Evolutionary conservation across 129 eudicot genomes (phyloP).

Genomic region (Artemisia tridentata): DNA sequence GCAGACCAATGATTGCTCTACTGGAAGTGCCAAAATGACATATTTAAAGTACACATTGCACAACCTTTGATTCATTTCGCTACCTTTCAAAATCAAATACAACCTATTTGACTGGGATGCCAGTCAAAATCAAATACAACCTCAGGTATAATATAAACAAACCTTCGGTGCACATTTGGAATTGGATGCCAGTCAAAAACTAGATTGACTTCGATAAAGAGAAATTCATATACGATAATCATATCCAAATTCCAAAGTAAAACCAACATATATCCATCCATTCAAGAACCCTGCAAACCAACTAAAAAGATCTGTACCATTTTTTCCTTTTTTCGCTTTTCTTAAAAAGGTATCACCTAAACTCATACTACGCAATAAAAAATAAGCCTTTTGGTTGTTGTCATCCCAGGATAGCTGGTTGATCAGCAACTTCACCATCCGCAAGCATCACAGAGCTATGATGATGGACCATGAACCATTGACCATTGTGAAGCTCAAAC

Average conservation of each 20-base stretch:
- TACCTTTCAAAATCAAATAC: no score
- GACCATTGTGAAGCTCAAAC: constrained; percentile 71
- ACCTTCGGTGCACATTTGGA: not conserved
- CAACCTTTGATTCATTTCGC: no score
- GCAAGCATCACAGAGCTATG: constrained; percentile 64
- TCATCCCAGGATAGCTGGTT: constrained; percentile 48
- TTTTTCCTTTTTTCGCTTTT: constrained; percentile 28
- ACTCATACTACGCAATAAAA: constrained; percentile 12
- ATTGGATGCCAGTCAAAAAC: not conserved
- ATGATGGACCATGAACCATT: constrained; percentile 98
- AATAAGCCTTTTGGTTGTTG: not conserved
- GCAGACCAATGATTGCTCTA: not conserved
- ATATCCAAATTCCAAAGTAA: constrained; percentile 28
- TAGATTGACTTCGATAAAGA: not conserved
- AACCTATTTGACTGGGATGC: no score
- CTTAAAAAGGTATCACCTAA: constrained; percentile 25
- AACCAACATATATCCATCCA: constrained; percentile 21
- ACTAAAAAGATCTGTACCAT: constrained; percentile 41
- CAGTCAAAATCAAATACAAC: no score
- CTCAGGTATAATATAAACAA: not conserved
- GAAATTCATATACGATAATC: constrained; percentile 24
- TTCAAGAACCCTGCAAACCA: constrained; percentile 32
- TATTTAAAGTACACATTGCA: no score
- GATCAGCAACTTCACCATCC: constrained; percentile 53
- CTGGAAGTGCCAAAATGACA: not conserved